Evolutionary conservation across 2,329 filamentous ascomycete species (phyloP).

Genomic region (Sporothrix brasiliensis): DNA sequence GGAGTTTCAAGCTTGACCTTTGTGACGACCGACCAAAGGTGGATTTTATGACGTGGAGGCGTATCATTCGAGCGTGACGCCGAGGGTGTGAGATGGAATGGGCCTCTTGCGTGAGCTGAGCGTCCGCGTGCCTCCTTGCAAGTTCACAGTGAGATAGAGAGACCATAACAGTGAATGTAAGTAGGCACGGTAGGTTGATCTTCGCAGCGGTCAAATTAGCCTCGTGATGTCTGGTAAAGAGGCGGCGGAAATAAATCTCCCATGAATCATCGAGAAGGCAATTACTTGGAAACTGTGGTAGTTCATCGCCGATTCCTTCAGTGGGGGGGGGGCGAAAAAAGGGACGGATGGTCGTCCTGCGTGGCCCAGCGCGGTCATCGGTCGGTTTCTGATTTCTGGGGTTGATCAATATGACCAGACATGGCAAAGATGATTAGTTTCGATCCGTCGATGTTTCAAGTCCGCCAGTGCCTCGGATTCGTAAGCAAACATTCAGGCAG

Average conservation of each 20-base stretch:
- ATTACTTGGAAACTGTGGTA: conserved; percentile 1
- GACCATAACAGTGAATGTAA: no score
- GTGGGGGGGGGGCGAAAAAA: not conserved
- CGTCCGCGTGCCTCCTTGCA: not conserved
- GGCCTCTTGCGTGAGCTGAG: conserved; percentile 16
- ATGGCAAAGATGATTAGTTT: no score
- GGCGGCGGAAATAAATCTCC: not conserved
- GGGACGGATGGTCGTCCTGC: not conserved
- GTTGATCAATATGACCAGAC: not conserved
- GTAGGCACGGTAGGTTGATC: not conserved
- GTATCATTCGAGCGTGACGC: conserved; percentile 24
- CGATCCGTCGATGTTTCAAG: not conserved
- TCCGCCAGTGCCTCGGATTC: no score
- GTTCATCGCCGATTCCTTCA: not conserved
- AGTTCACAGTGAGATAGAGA: not conserved
- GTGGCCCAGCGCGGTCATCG: not conserved
- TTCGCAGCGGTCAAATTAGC: not conserved
- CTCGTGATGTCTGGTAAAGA: not conserved
- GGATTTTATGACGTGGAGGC: conserved; percentile 30
- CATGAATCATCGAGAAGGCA: not conserved
- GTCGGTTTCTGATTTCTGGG: not conserved
- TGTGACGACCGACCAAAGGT: conserved; percentile 14
- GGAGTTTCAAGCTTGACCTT: not conserved
- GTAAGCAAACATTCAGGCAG: not conserved
- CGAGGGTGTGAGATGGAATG: conserved; percentile 16